Evolutionary conservation across 2,329 filamentous ascomycete species (phyloP), one percentile per base, ranked within the genome.

Genomic region (Juglanconis oblonga): DNA sequence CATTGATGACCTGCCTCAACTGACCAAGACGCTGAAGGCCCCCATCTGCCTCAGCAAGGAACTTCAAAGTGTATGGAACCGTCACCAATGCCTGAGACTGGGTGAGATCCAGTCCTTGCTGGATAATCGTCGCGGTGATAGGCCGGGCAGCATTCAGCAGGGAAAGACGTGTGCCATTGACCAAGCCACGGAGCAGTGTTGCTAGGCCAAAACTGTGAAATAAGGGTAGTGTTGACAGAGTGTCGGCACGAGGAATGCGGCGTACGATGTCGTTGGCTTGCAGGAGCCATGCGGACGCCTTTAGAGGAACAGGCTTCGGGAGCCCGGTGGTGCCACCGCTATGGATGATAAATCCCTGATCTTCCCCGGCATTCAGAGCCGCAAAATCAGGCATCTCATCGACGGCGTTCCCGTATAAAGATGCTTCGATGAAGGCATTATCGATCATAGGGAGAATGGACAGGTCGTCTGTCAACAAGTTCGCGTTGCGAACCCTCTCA

Each of bases 291-390:
- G 47, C 47, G 10, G 55, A 57, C 9, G 47, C 55, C 14, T 48
- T 24, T 13, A 57, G 36, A 7, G 55, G 55, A 9, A 57, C 55
- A n/a, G 55, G 55, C 48, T 57, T 57, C 10, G 55, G 55, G 6
- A 57, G 55, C 13, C 55, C 55, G 17, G 55, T 57, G 32, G 55
- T 57, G 13, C 55, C 55, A n/a, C 55, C 55, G 36, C 55, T 57
- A 36, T 57, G 55, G 8, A 57, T 57, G 8, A 45, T 57, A 29
- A 57, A 57, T 4, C 47, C 55, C 5, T 47, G 44, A 10, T 47
- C 24, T 17, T 47, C 44, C 9, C n/a, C 24, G 17, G n/a, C 9
- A 7, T 29, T 6, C 14, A 47, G 35, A 17, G 36, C 29, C 29
- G 29, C n/a, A 10, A 57, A 51, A 9, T 35, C 24, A 14, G 47